Evolutionary conservation across 306 rosid genomes (phyloP).

Genomic region (Lathyrus tuberosus): DNA sequence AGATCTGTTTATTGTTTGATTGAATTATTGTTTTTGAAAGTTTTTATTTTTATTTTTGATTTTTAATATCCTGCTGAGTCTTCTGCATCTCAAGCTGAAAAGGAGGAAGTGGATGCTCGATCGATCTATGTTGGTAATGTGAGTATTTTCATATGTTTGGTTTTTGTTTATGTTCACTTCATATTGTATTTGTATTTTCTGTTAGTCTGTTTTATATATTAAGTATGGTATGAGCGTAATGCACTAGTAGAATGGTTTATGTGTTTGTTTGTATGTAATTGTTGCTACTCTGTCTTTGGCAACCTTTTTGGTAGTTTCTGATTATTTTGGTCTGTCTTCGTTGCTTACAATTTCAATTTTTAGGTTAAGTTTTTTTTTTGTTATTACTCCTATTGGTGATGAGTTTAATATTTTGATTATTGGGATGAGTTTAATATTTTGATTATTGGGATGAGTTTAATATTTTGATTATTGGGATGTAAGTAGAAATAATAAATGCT

Average conservation of each 20-base stretch:
- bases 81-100: conserved; percentile 89
- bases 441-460: not conserved
- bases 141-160: conserved; percentile 51
- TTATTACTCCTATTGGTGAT: not conserved
- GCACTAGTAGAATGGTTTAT: conserved; percentile 11
- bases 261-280: conserved; percentile 16
- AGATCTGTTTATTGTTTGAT: conserved; percentile 31
- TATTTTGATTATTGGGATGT: not conserved
- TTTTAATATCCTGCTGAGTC: conserved; percentile 70
- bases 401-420: too few species aligned
- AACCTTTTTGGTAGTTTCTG: conserved; percentile 1
- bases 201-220: not conserved
- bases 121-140: conserved; percentile 98
- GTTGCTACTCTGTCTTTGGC: not conserved
- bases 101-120: conserved; percentile 96
- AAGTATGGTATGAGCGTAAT: not conserved
- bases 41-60: not conserved
- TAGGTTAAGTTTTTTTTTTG: not conserved
- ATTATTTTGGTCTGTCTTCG: conserved; percentile 10
- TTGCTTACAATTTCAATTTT: not conserved
- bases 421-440: too few species aligned
- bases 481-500: not conserved
- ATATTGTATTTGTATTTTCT: not conserved
- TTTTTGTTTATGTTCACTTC: conserved; percentile 9
- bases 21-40: not conserved